Base-by-base conservation (phyloP, 768 basidiomycete species). In the Vararia minispora region DNA sequence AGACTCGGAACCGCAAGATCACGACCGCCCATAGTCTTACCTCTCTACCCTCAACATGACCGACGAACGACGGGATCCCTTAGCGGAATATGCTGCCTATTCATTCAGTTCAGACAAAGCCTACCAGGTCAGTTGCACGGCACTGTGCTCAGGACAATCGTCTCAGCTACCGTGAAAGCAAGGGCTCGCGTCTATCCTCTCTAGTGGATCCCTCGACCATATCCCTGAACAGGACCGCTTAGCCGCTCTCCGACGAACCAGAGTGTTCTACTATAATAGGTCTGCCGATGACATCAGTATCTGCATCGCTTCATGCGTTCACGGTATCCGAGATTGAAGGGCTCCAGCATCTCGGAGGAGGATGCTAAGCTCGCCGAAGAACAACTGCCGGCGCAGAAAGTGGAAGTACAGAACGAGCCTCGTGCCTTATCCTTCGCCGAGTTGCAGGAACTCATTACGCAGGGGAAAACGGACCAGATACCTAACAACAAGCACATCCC, bases 401-500 rank as follows among this genome's bases (percentile, higher is more conserved):
- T 6, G 45, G 40, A 6, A 28, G 18, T 13, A 38, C 41, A 23
- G 24, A 35, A 41, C 12, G 43, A 42, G 46, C 52, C 61, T n/a
- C 69, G 58, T 12, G 57, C 66, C 20, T 59, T 86, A 41, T 73
- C 73, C 0, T 79, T 88, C 45, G 62, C 71, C 1, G 76, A 87
- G 54, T 58, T 88, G 37, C 73, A 82, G 49, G 65, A 65, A 25
- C 61, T 88, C 42, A 81, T 88, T 42, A 73, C 82, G 48, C 63
- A 78, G 14, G 84, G 83, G 13, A 73, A 68, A 45, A 70, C 73
- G 3, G 79, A 83, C 46, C 59, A 76, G 52, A 84, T 88, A 26
- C 85, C 85, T 1, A 81, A 87, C 50, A 88, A 86, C 53, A 82
- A 76, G 47, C 43, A 66, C 38, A 83, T 88, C 31, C 74, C 79